Conservation (phyloP, 2,329 filamentous ascomycete genomes). For the Diplodia sapinea region DNA sequence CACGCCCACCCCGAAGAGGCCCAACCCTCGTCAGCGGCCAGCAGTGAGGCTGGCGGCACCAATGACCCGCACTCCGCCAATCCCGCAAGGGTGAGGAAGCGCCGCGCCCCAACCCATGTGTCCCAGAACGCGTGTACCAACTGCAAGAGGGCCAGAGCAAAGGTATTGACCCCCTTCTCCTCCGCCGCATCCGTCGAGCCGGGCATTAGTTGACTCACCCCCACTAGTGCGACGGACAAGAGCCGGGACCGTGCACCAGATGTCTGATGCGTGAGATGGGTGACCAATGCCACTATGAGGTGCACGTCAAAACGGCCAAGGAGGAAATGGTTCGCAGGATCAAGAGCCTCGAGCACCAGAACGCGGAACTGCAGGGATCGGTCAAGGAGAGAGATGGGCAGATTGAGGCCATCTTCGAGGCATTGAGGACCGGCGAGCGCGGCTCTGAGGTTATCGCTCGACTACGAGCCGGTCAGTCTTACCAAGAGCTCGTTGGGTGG, state of each 20-base stretch:
- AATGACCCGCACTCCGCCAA: slow-evolving; percentile 16
- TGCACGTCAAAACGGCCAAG: slow-evolving; percentile 41
- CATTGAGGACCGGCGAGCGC: slow-evolving; percentile 35
- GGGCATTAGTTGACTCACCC: background rate
- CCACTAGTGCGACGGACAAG: slow-evolving; percentile 40
- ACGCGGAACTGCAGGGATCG: slow-evolving; percentile 34
- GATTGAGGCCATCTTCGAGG: slow-evolving; percentile 35
- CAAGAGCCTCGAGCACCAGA: slow-evolving; percentile 37
- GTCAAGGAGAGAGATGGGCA: slow-evolving; percentile 34
- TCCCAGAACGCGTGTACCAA: slow-evolving; percentile 41
- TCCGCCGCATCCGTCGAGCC: background rate
- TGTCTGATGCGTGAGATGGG: slow-evolving; percentile 36
- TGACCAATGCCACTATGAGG: slow-evolving; percentile 39
- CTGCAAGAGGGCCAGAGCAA: slow-evolving; percentile 41
- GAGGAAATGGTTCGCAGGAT: slow-evolving; percentile 40
- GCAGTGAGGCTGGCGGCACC: slow-evolving; percentile 24
- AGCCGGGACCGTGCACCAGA: slow-evolving; percentile 36
- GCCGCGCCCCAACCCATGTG: slow-evolving; percentile 36
- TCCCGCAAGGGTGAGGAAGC: slow-evolving; percentile 29
- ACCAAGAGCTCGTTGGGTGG: slow-evolving; percentile 36
- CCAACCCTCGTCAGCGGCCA: slow-evolving; percentile 23
- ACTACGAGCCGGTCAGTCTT: slow-evolving; percentile 35
- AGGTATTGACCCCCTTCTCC: slow-evolving; percentile 34
- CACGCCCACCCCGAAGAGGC: slow-evolving; percentile 22
- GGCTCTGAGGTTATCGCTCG: slow-evolving; percentile 36